These are phyloP conservation scores for Annulohypoxylon maeteangense DNA, from an alignment of 495 filamentous ascomycete species.

Conservation along the genomic window DNA sequence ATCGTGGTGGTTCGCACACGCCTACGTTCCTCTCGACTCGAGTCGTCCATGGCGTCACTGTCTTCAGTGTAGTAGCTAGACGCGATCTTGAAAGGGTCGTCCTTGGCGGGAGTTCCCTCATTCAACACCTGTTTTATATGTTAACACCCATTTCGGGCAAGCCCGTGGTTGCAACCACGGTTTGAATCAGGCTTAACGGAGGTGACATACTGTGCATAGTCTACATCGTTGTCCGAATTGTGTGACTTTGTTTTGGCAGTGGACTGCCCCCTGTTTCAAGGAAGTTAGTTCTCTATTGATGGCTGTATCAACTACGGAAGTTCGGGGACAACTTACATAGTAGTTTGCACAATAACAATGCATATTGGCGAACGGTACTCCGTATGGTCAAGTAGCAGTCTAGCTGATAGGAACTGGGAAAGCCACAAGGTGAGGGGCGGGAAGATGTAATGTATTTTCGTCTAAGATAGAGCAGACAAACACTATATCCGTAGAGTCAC, in stretches of 20 bases:
- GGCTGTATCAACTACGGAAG: background rate
- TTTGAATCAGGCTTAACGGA: background rate
- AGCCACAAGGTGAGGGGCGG: background rate
- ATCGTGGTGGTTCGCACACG: constrained; percentile 6
- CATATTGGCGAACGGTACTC: constrained; percentile 40
- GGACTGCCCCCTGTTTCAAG: constrained; percentile 51
- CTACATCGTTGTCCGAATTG: constrained; percentile 59
- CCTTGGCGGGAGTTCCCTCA: constrained; percentile 30
- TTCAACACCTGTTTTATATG: constrained; percentile 32
- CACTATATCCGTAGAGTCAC: background rate
- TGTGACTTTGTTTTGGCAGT: constrained; percentile 58
- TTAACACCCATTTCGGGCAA: background rate
- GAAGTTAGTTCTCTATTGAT: constrained; percentile 15
- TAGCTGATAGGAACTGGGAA: background rate
- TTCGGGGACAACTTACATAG: constrained; percentile 52
- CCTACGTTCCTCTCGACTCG: constrained; percentile 21
- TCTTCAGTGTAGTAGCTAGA: constrained; percentile 28
- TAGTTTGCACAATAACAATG: constrained; percentile 65
- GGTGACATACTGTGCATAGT: constrained; percentile 53
- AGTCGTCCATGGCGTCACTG: constrained; percentile 29
- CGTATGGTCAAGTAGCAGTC: background rate
- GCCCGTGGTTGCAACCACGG: background rate
- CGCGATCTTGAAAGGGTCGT: constrained; percentile 23
- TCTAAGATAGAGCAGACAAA: background rate
- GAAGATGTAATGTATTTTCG: background rate